Conservation (phyloP, 2,329 filamentous ascomycete species). For the Zelopaecilomyces penicillatus region DNA sequence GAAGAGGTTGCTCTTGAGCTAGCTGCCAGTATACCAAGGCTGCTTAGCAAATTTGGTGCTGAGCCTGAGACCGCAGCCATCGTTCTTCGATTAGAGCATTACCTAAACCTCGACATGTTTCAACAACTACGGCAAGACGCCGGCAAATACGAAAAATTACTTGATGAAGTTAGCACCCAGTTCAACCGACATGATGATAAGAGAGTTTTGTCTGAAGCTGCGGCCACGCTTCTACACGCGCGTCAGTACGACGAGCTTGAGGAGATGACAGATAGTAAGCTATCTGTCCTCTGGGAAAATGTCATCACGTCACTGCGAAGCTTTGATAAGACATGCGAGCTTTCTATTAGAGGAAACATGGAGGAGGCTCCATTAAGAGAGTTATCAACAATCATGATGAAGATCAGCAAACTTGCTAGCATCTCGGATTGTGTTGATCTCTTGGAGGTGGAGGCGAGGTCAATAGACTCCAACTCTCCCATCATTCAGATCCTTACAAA, state of each 20-base stretch:
- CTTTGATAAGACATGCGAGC: conserved; percentile 61
- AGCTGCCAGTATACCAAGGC: conserved; percentile 68
- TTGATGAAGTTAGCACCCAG: conserved; percentile 90
- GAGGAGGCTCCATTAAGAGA: conserved; percentile 56
- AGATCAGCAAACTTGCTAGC: conserved; percentile 71
- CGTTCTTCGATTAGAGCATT: conserved; percentile 77
- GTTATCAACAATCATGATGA: conserved; percentile 64
- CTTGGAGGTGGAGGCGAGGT: conserved; percentile 55
- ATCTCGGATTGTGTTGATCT: conserved; percentile 70
- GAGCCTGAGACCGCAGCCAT: conserved; percentile 76
- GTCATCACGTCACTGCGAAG: conserved; percentile 64
- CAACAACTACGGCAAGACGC: conserved; percentile 82
- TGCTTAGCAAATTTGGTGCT: conserved; percentile 92
- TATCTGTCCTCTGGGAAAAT: conserved; percentile 80
- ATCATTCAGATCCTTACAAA: conserved; percentile 63
- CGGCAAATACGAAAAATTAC: conserved; percentile 66
- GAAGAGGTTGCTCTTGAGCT: conserved; percentile 73
- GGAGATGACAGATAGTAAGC: conserved; percentile 72
- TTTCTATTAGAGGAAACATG: conserved; percentile 64
- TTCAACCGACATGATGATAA: conserved; percentile 89
- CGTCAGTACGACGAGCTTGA: conserved; percentile 81
- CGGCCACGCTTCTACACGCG: conserved; percentile 73
- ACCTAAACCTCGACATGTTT: conserved; percentile 79
- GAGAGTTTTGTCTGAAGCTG: conserved; percentile 75
- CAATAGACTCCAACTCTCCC: conserved; percentile 38